A percentile compares a stretch with the other conserved stretches of the same genome.
Evolutionary conservation across 108 stramenopile species (phyloP).

Genomic region (Stephanodiscus triporus): DNA sequence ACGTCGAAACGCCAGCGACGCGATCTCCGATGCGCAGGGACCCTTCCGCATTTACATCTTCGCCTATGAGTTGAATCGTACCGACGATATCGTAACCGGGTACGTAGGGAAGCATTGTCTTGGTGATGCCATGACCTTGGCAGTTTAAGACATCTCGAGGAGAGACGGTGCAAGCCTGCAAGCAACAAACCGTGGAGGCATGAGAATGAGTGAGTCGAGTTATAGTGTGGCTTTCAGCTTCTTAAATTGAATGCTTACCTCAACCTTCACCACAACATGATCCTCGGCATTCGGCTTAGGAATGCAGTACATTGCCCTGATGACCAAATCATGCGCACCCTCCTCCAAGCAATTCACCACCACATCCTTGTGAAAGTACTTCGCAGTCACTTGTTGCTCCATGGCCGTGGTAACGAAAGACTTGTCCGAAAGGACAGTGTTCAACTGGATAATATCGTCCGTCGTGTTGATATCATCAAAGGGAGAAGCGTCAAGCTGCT

Average conservation of each 20-base stretch:
- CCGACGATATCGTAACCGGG: constrained; percentile 73
- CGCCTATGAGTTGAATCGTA: constrained; percentile 54
- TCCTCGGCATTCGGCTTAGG: constrained; percentile 39
- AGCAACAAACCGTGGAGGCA: not conserved
- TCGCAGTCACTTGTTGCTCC: constrained; percentile 4
- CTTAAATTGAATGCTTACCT: constrained; percentile 29
- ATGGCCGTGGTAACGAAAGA: not conserved
- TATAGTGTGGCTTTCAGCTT: not conserved
- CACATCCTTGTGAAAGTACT: constrained; percentile 48
- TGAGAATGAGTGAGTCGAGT: not conserved
- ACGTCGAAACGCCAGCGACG: constrained; percentile 57
- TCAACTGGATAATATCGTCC: too few species aligned
- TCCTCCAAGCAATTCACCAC: constrained; percentile 32
- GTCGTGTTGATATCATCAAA: too few species aligned
- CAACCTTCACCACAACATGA: constrained; percentile 61
- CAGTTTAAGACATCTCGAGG: constrained; percentile 59
- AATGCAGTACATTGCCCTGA: constrained; percentile 47
- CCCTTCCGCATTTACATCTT: constrained; percentile 21
- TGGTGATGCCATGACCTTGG: constrained; percentile 50
- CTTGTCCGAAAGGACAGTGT: not conserved
- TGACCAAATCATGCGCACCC: constrained; percentile 23
- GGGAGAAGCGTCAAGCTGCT: too few species aligned
- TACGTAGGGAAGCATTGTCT: constrained; percentile 54
- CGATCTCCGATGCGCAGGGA: constrained; percentile 56
- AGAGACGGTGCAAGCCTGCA: constrained; percentile 72